phyloP scores from a whole-genome alignment of 2,329 filamentous ascomycete genomes.

The Aspergillus ibericus region DNA sequence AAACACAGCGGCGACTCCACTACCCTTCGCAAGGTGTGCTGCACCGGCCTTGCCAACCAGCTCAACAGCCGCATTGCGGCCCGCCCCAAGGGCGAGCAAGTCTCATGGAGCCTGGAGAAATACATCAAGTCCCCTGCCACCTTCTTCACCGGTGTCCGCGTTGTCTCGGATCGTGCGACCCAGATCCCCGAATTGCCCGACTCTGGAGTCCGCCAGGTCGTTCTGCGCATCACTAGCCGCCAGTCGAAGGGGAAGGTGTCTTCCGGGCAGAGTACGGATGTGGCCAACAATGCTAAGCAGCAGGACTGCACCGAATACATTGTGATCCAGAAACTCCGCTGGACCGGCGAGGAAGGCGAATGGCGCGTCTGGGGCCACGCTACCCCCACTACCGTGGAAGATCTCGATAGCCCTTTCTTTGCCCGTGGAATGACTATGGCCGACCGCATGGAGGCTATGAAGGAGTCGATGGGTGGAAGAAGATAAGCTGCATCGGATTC shows the following conservation, averaged over 20 bases:
- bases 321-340: constrained; percentile 50
- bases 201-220: constrained; percentile 42
- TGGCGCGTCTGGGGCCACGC: constrained; percentile 55
- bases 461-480: constrained; percentile 19
- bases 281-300: constrained; percentile 30
- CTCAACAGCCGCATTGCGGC: constrained; percentile 36
- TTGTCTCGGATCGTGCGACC: constrained; percentile 45
- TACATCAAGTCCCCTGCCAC: constrained; percentile 39
- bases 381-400: constrained; percentile 43
- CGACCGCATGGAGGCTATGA: constrained; percentile 38
- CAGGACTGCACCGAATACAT: constrained; percentile 52
- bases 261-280: not conserved
- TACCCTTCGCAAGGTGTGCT: constrained; percentile 39
- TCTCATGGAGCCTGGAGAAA: constrained; percentile 40
- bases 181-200: constrained; percentile 40
- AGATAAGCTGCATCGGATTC: constrained; percentile 5
- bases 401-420: constrained; percentile 40
- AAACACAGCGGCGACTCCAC: constrained; percentile 35
- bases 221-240: constrained; percentile 39
- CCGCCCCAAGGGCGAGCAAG: constrained; percentile 31
- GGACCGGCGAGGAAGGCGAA: constrained; percentile 41
- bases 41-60: constrained; percentile 37
- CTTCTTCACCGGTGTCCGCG: constrained; percentile 37
- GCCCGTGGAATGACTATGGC: constrained; percentile 33
- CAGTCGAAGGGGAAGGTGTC: constrained; percentile 35